Evolutionary conservation across 805 yeast genomes (phyloP).

Genomic region (Ogataea ramenticola): DNA sequence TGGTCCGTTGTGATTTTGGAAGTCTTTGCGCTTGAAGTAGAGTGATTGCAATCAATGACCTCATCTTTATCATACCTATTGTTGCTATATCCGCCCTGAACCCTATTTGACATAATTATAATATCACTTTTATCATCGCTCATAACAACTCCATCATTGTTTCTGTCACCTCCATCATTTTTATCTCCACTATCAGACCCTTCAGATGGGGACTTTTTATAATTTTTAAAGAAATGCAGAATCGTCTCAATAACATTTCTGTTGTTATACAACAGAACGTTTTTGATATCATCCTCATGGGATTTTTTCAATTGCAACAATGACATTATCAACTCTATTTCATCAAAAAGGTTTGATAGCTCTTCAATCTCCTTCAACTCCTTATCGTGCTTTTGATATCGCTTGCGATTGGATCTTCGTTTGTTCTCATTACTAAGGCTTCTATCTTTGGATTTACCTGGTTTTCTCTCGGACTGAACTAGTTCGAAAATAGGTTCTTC

Average conservation of each 20-base stretch:
- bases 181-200: neutral
- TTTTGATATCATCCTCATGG: constrained; percentile 6
- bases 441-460: neutral
- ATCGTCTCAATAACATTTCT: constrained; percentile 8
- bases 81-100: constrained; percentile 2
- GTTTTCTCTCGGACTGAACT: neutral
- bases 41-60: neutral
- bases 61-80: neutral
- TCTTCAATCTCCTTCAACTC: neutral
- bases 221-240: constrained; percentile 12
- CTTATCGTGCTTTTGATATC: neutral
- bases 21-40: neutral
- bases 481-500: neutral
- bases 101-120: neutral
- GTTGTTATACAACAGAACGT: constrained; percentile 8
- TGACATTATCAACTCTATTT: constrained; percentile 6
- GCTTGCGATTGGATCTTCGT: neutral
- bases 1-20: neutral
- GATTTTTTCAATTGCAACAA: constrained; percentile 2
- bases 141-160: neutral
- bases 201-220: too few relatives aligned
- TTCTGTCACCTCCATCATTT: neutral
- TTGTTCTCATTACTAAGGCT: neutral
- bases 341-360: constrained; percentile 3
- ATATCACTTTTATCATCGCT: neutral